These are phyloP conservation scores for Lichtheimia corymbifera DNA, from an alignment of 371 early-diverging fungal genomes.

Conservation along the genomic window DNA sequence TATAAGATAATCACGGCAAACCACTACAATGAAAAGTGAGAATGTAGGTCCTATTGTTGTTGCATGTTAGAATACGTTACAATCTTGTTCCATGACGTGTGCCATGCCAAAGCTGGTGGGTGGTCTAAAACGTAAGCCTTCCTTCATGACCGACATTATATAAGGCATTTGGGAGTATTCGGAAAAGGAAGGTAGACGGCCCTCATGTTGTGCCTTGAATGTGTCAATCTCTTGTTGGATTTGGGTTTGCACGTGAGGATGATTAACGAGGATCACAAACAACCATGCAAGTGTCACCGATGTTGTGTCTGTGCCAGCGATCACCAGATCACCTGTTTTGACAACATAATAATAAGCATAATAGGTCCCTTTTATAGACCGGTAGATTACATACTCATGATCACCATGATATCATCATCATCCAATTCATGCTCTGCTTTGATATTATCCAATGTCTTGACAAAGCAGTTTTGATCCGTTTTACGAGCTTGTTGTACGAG, in stretches of 20 bases:
- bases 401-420: slow-evolving; percentile 18
- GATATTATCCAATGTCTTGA: slow-evolving; percentile 17
- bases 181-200: slow-evolving; percentile 15
- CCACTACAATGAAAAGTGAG: slow-evolving; percentile 5
- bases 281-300: slow-evolving; percentile 19
- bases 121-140: slow-evolving; percentile 21
- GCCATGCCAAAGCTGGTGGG: slow-evolving; percentile 10
- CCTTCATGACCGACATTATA: slow-evolving; percentile 15
- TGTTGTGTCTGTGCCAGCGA: slow-evolving; percentile 22
- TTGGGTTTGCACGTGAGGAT: slow-evolving; percentile 21
- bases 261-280: slow-evolving; percentile 15
- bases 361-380: neutral
- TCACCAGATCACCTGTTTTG: slow-evolving; percentile 19
- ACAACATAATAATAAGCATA: neutral
- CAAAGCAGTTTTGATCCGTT: slow-evolving; percentile 11
- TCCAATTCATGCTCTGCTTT: slow-evolving; percentile 19
- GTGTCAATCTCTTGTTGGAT: slow-evolving; percentile 14
- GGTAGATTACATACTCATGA: slow-evolving; percentile 5
- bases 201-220: slow-evolving; percentile 11
- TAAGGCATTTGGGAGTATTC: slow-evolving; percentile 16
- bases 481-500: slow-evolving; percentile 7
- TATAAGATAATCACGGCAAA: slow-evolving; percentile 14
- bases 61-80: slow-evolving; percentile 5
- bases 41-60: neutral
- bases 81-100: slow-evolving; percentile 17